Percentiles rank a stretch among this genome's conserved stretches.
Evolutionary conservation across 305 asterid species (phyloP).

Genomic region (Solanum hybrid): DNA sequence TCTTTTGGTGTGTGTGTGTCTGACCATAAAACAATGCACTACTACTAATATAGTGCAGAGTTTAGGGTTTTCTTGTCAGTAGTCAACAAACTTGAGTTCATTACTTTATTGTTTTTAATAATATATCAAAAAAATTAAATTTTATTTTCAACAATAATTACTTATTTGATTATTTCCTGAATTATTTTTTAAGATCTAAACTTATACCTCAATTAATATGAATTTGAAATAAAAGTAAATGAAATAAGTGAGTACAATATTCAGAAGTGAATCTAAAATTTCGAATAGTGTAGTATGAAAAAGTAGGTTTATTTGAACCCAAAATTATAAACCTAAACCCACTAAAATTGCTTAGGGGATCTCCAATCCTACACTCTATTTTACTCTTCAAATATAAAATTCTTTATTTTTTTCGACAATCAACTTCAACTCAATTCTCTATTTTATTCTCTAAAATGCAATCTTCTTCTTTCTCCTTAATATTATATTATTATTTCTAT

Average conservation of each 20-base stretch:
- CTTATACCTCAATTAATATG: no score
- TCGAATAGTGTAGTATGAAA: background rate
- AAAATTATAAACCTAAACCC: background rate
- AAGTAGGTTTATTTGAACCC: background rate
- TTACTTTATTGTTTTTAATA: no score
- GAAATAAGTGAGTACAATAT: background rate
- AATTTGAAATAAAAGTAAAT: no score
- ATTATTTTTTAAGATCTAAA: background rate
- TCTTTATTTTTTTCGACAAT: no score
- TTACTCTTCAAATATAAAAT: no score
- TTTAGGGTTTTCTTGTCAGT: background rate
- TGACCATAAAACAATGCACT: slow-evolving; percentile 2
- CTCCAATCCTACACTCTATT: no score
- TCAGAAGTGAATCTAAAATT: background rate
- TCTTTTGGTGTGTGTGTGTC: background rate
- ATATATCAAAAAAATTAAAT: no score
- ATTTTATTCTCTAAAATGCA: no score
- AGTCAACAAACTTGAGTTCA: background rate
- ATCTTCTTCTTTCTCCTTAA: no score
- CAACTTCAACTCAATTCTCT: no score
- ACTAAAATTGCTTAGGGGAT: no score
- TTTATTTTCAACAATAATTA: background rate
- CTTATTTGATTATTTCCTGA: background rate
- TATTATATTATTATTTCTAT: no score
- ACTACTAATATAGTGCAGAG: background rate